Percentiles rank a stretch among this genome's conserved stretches.
Conservation (phyloP, 108 stramenopile genomes). For the Aureococcus anophagefferens region DNA sequence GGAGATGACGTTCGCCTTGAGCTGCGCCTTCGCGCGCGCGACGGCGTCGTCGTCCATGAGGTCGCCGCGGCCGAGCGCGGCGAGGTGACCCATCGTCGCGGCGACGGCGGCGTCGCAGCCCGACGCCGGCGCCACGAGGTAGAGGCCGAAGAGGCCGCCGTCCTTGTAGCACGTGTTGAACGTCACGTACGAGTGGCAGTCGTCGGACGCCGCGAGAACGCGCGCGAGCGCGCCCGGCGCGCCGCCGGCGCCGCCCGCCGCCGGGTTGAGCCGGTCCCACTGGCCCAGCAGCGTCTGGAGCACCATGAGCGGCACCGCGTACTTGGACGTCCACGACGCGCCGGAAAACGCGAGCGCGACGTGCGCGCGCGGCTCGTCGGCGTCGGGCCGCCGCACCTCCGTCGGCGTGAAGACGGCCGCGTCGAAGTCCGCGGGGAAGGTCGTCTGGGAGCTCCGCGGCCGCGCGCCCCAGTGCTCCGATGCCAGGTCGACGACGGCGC, state of each 20-base stretch:
- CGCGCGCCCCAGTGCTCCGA: constrained; percentile 78
- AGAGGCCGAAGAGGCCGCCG: constrained; percentile 95
- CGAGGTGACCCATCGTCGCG: constrained; percentile 74
- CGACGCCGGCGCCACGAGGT: constrained; percentile 82
- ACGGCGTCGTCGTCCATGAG: constrained; percentile 46
- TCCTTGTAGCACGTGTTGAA: constrained; percentile 99
- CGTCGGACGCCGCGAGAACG: constrained; percentile 67
- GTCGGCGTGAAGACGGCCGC: constrained; percentile 86
- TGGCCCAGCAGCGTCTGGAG: constrained; percentile 92
- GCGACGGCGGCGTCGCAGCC: constrained; percentile 74
- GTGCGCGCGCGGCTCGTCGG: constrained; percentile 74
- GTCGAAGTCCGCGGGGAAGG: constrained; percentile 60
- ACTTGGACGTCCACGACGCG: constrained; percentile 90
- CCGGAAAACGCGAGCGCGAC: constrained; percentile 92
- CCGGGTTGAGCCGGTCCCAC: constrained; percentile 66
- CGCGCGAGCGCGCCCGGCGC: constrained; percentile 28
- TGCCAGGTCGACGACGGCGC: constrained; percentile 70
- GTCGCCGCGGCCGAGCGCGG: constrained; percentile 23
- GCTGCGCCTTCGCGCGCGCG: constrained; percentile 84
- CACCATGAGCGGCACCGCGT: constrained; percentile 95
- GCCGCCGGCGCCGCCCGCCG: constrained; percentile 27
- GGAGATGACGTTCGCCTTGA: constrained; percentile 95
- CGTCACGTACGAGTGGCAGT: constrained; percentile 78
- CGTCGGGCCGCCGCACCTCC: constrained; percentile 83
- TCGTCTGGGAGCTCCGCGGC: constrained; percentile 45